Percentiles rank a stretch among this genome's conserved stretches.
Conservation (phyloP, 768 basidiomycete genomes). For the Serpula lacrymans region DNA sequence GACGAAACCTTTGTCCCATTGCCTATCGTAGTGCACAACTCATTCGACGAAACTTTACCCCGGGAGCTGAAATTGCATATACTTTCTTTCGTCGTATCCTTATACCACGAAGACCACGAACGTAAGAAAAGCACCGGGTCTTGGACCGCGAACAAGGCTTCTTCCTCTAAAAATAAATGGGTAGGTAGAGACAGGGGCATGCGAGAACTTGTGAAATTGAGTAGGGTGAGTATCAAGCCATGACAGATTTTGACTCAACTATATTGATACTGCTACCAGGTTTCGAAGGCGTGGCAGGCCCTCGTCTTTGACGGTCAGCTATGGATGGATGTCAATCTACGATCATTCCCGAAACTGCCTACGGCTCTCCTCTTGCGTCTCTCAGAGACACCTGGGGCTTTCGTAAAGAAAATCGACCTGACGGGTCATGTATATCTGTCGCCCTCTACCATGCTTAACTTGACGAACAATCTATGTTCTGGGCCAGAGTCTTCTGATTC, state of each 20-base stretch:
- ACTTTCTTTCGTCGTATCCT: conserved; percentile 48
- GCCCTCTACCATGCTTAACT: conserved; percentile 45
- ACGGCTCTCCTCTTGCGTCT: conserved; percentile 50
- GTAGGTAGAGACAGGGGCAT: conserved; percentile 71
- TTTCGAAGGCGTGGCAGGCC: conserved; percentile 71
- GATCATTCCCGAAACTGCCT: conserved; percentile 57
- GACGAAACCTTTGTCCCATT: conserved; percentile 53
- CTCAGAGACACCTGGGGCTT: conserved; percentile 55
- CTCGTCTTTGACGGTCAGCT: conserved; percentile 84
- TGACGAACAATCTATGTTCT: conserved; percentile 52
- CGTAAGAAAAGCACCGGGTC: conserved; percentile 39
- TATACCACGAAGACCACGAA: conserved; percentile 59
- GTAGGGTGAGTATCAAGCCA: conserved; percentile 55
- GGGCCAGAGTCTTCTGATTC: conserved; percentile 25
- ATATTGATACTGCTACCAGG: conserved; percentile 39
- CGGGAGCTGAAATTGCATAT: conserved; percentile 66
- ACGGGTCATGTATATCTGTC: conserved; percentile 56
- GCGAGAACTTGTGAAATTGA: conserved; percentile 74
- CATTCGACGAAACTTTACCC: conserved; percentile 71
- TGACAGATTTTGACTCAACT: conserved; percentile 9
- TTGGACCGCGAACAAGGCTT: conserved; percentile 63
- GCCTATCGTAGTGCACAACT: conserved; percentile 42
- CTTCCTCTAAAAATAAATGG: conserved; percentile 64
- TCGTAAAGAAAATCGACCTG: conserved; percentile 59
- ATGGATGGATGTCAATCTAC: conserved; percentile 69